A percentile compares a stretch with the other conserved stretches of the same genome.
phyloP scores from a whole-genome alignment of 2,329 filamentous ascomycete genomes.

The Aspergillus proliferans region DNA sequence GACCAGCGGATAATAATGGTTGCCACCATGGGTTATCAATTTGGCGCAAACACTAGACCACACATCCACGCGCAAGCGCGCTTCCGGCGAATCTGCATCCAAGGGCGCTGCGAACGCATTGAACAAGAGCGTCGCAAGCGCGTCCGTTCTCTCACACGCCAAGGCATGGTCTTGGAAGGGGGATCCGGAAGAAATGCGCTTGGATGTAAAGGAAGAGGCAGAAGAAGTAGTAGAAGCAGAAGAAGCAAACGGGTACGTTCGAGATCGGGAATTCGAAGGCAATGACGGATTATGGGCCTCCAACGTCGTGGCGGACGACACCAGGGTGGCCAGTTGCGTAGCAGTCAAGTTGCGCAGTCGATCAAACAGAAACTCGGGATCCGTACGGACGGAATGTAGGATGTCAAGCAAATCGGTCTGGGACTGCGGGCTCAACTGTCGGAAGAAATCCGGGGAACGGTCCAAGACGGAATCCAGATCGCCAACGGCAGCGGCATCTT shows the following conservation, averaged over 20 bases:
- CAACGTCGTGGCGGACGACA: constrained; percentile 69
- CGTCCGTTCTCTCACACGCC: constrained; percentile 83
- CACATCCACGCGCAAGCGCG: constrained; percentile 69
- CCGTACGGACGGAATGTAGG: constrained; percentile 72
- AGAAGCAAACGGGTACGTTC: constrained; percentile 25
- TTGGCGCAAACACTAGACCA: constrained; percentile 86
- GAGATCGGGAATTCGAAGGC: constrained; percentile 55
- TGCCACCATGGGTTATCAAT: constrained; percentile 70
- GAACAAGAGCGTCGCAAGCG: constrained; percentile 76
- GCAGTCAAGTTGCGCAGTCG: constrained; percentile 70
- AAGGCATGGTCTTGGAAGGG: constrained; percentile 74
- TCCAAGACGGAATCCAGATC: constrained; percentile 32
- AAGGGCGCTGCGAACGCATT: constrained; percentile 84
- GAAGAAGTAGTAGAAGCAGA: neutral
- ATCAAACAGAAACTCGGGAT: constrained; percentile 80
- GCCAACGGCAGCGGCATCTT: constrained; percentile 21
- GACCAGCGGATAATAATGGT: constrained; percentile 71
- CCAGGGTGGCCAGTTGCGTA: constrained; percentile 69
- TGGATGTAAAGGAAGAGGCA: constrained; percentile 43
- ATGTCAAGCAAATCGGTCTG: constrained; percentile 73
- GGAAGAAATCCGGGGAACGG: constrained; percentile 33
- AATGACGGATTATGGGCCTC: constrained; percentile 80
- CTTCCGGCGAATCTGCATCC: constrained; percentile 73
- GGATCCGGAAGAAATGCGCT: constrained; percentile 40
- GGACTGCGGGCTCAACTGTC: constrained; percentile 69